phyloP scores from a whole-genome alignment of 2,329 filamentous ascomycete species.

The Penicillium sp. region DNA sequence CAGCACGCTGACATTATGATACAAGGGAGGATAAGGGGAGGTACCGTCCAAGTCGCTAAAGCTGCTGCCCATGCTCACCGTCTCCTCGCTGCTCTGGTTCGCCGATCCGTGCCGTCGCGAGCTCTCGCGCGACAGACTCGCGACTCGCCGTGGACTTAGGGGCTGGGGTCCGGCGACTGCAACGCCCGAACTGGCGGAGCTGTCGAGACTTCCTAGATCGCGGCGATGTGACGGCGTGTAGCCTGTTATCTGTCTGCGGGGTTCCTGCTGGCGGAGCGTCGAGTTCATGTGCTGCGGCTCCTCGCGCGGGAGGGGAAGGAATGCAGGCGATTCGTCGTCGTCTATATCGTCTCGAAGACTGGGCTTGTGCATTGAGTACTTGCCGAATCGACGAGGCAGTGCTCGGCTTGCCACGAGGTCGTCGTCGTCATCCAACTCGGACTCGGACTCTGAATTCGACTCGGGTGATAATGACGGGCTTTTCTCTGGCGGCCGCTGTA shows the following conservation, averaged over 20 bases:
- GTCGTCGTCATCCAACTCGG: slow-evolving; percentile 25
- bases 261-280: slow-evolving; percentile 37
- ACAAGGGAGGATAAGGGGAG: neutral
- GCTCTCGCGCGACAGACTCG: slow-evolving; percentile 47
- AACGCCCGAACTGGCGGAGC: slow-evolving; percentile 36
- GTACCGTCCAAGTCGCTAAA: slow-evolving; percentile 63
- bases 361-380: slow-evolving; percentile 34
- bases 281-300: slow-evolving; percentile 34
- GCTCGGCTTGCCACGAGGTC: slow-evolving; percentile 20
- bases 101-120: slow-evolving; percentile 39
- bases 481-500: slow-evolving; percentile 33
- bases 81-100: slow-evolving; percentile 51
- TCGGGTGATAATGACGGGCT: slow-evolving; percentile 29
- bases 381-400: slow-evolving; percentile 34
- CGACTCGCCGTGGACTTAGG: slow-evolving; percentile 45
- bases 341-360: slow-evolving; percentile 35
- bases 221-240: slow-evolving; percentile 20
- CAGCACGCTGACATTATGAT: too few species aligned
- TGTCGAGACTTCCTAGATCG: slow-evolving; percentile 24
- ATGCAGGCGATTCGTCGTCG: slow-evolving; percentile 44
- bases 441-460: slow-evolving; percentile 27
- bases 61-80: slow-evolving; percentile 61
- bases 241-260: slow-evolving; percentile 26
- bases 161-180: slow-evolving; percentile 23
- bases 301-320: slow-evolving; percentile 38